Evolutionary conservation across 176 grass and related monocot species (phyloP), one percentile per base, ranked within the genome.

Genomic region (Lolium multiflorum): DNA sequence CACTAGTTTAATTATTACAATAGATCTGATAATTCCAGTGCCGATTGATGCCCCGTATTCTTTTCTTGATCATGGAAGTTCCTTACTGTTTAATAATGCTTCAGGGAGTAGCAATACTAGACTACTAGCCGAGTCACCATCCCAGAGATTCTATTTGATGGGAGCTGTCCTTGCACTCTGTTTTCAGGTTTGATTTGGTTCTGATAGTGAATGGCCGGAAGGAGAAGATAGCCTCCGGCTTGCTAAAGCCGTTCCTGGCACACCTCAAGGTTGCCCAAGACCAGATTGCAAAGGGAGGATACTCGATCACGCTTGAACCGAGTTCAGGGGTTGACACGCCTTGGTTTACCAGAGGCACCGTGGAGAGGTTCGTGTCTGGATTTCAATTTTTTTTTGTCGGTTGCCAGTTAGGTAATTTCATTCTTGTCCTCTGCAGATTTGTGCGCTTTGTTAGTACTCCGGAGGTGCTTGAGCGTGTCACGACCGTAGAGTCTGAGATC

Each of bases 401-500:
- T 60, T 83, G 59, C 56, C 12, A 46, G 37, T 17, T 74, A 20
- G 56, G 63, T 67, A 17, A 88, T 24, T 65, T 24, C n/a, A 67
- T 63, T 60, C 26, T 87, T 26, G 6, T 55, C 91, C 38, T 38
- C 81, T 24, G n/a, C 86, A 98, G 93, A 71, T 98, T 98, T 93
- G 92, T 99, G 70, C 90, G 94, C 38, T 99, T 96, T 18, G 94
- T 99, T 80, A 99, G 97, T 82, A 99, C 97, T 56, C 94, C 97
- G 4, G 97, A 99, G 80, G 89, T 99, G 75, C 89, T 99, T 54
- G 97, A 99, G 82, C 89, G 97, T 57, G 97, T 99, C 21, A 96
- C 94, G 20, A 96, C 90, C 69, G 68, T 96, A 63, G 97, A 99
- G 74, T 96, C 87, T 58, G 97, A 99, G 82, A 99, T 99, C 78